Evolutionary conservation across 2,329 filamentous ascomycete species (phyloP).

Genomic region (Teratosphaeria pseudoeucalypti): DNA sequence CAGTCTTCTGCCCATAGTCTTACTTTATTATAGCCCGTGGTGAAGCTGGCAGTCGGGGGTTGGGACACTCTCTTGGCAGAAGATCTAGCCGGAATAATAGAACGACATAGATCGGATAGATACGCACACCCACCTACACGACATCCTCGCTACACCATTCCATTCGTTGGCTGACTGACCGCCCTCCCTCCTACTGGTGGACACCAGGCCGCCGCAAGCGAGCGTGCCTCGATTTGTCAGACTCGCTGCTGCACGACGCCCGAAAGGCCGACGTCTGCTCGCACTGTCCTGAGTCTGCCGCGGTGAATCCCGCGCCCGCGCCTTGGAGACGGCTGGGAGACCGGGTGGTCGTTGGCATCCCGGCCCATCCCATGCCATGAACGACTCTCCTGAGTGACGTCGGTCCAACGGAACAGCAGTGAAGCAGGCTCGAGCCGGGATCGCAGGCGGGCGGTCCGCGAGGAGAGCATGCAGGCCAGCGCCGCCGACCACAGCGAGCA

Average conservation of each 20-base stretch:
- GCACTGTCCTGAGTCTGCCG: not conserved
- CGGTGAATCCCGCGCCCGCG: not conserved
- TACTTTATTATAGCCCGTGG: not conserved
- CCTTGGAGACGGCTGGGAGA: not conserved
- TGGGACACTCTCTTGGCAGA: not conserved
- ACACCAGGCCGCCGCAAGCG: not conserved
- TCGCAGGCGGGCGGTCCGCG: not conserved
- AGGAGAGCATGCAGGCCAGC: not conserved
- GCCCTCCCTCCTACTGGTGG: not conserved
- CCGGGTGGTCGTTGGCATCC: not conserved
- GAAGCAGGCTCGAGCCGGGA: not conserved
- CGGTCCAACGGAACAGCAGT: not conserved
- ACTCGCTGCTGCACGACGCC: not conserved
- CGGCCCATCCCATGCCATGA: not conserved
- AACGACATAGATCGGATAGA: not conserved
- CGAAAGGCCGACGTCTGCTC: not conserved
- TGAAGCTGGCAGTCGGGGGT: not conserved
- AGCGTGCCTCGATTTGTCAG: not conserved
- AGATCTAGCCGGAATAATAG: too few species aligned
- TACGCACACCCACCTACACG: not conserved
- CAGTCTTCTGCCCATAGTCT: not conserved
- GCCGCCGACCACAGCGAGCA: not conserved
- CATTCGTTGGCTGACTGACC: not conserved
- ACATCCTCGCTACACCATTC: not conserved
- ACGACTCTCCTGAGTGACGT: not conserved